Conservation (phyloP, 371 early-diverging fungal species). For the Circinella minor region DNA sequence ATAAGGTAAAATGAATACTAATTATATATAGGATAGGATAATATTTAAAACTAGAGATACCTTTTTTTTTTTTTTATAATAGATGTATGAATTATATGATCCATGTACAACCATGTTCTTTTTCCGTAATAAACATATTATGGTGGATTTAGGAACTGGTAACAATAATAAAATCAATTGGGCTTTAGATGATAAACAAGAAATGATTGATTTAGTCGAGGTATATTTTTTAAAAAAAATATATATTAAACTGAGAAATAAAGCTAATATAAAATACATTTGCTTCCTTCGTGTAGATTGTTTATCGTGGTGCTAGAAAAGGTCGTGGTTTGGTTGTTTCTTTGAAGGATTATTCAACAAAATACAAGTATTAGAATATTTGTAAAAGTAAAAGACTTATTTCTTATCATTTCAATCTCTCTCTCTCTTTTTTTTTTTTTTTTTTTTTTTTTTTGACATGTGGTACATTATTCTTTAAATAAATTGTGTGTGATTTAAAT, state of each 20-base stretch:
- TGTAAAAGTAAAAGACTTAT: conserved; percentile 9
- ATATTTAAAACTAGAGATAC: too few species aligned
- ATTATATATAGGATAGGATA: too few species aligned
- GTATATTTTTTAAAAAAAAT: conserved; percentile 36
- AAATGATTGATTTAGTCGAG: conserved; percentile 89
- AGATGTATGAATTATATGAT: conserved; percentile 97
- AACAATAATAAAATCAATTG: conserved; percentile 99
- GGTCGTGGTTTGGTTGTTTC: conserved; percentile 95
- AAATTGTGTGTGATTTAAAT: too few species aligned
- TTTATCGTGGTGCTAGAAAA: conserved; percentile 93
- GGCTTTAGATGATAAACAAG: conserved; percentile 90
- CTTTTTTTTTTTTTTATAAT: not conserved
- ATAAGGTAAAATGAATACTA: conserved; percentile 56
- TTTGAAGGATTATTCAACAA: conserved; percentile 96
- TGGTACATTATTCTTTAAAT: too few species aligned
- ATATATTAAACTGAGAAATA: too few species aligned
- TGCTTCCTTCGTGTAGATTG: conserved; percentile 49
- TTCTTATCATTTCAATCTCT: not conserved
- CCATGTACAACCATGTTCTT: conserved; percentile 96
- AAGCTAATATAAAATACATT: not conserved
- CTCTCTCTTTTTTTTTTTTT: too few species aligned
- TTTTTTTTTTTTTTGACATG: too few species aligned
- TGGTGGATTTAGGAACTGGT: conserved; percentile 98
- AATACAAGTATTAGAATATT: conserved; percentile 94
- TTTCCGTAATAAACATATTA: conserved; percentile 96